Conservation (phyloP, 257 asterid species). For the Fraxinus excelsior region DNA sequence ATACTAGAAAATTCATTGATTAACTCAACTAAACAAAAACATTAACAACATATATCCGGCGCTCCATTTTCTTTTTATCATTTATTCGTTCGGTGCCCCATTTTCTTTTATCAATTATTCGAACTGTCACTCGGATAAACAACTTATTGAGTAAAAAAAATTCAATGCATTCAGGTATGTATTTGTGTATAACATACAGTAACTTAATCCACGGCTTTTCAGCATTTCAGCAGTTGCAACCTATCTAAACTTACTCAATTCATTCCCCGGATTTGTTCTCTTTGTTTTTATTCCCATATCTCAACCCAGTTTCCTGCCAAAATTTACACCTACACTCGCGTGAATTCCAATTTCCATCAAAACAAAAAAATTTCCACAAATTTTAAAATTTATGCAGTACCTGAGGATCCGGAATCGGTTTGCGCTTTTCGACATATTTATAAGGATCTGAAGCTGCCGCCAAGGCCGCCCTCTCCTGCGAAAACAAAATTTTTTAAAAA, state of each 20-base stretch:
- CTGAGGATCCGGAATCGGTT: constrained; percentile 93
- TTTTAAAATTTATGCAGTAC: constrained; percentile 24
- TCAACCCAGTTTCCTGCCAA: constrained; percentile 77
- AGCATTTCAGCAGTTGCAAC: constrained; percentile 31
- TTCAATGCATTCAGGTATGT: background rate
- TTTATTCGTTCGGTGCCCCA: constrained; percentile 26
- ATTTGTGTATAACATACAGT: constrained; percentile 20
- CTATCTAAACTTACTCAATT: constrained; percentile 47
- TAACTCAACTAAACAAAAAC: background rate
- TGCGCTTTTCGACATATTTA: constrained; percentile 75
- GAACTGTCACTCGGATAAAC: constrained; percentile 9
- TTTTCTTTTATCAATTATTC: constrained; percentile 27
- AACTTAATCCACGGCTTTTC: constrained; percentile 16
- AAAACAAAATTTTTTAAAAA: background rate
- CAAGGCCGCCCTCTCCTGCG: constrained; percentile 73
- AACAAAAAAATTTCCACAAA: background rate
- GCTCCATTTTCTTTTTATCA: constrained; percentile 13
- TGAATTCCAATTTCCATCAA: constrained; percentile 22
- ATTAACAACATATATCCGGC: constrained; percentile 17
- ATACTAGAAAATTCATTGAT: background rate
- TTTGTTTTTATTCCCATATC: constrained; percentile 64
- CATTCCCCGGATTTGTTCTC: constrained; percentile 42
- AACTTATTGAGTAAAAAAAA: constrained; percentile 8
- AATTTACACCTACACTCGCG: background rate
- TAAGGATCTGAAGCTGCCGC: constrained; percentile 69